A percentile compares a stretch with the other conserved stretches of the same genome.
phyloP scores from a whole-genome alignment of 1,284 basidiomycete species.

The Trametes sp. region DNA sequence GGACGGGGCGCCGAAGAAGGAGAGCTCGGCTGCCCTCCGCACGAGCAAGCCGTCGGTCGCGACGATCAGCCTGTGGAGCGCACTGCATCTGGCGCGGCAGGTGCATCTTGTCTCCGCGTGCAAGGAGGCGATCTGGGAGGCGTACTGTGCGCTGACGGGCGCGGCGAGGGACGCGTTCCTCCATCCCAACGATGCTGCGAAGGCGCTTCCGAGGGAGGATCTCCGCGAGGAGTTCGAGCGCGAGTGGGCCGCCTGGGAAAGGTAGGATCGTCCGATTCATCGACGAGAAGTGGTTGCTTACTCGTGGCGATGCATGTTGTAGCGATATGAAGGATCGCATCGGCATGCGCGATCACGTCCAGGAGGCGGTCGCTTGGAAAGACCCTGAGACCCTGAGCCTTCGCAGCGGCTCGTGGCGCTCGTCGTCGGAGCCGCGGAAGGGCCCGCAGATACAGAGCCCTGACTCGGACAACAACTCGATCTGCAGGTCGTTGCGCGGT shows the following conservation, averaged over 20 bases:
- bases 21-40: constrained; percentile 15
- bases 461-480: constrained; percentile 15
- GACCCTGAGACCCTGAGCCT: constrained; percentile 52
- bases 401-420: constrained; percentile 52
- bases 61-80: constrained; percentile 51
- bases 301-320: neutral
- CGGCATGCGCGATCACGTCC: constrained; percentile 59
- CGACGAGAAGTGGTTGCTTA: neutral
- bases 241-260: constrained; percentile 74
- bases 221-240: constrained; percentile 67
- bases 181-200: constrained; percentile 4
- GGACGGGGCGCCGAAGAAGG: constrained; percentile 18
- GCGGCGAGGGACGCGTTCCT: constrained; percentile 15
- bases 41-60: constrained; percentile 23
- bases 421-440: constrained; percentile 52
- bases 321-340: constrained; percentile 83
- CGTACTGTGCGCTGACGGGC: constrained; percentile 56
- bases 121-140: constrained; percentile 73
- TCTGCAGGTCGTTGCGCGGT: constrained; percentile 43
- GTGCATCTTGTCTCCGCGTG: constrained; percentile 64
- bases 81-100: constrained; percentile 68
- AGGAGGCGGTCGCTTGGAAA: constrained; percentile 58
- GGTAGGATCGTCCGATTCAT: constrained; percentile 49
- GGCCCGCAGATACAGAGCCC: constrained; percentile 11
- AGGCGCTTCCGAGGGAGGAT: constrained; percentile 39